A percentile compares a stretch with the other conserved stretches of the same genome.
Conservation (phyloP, 2,329 filamentous ascomycete species). For the Didymella pinodella region DNA sequence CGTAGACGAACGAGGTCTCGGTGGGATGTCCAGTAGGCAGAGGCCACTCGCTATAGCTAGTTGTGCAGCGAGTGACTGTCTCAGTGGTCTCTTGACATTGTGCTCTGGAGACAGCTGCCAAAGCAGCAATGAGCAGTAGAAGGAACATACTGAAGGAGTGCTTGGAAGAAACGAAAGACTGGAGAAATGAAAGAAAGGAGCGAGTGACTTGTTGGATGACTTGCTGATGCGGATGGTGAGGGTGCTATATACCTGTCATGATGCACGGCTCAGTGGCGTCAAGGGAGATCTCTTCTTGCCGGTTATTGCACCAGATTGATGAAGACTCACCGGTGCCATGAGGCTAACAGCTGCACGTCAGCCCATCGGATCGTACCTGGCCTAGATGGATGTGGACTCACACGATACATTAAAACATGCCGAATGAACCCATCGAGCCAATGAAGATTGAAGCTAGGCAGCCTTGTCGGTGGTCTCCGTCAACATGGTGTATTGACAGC, state of each 20-base stretch:
- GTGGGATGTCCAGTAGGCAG: constrained; percentile 21
- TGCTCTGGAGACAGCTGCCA: constrained; percentile 30
- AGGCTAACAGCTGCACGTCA: constrained; percentile 7
- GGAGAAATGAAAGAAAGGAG: constrained; percentile 22
- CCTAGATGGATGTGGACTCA: constrained; percentile 4
- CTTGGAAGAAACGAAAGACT: constrained; percentile 16
- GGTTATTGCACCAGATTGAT: constrained; percentile 3
- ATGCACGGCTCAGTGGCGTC: constrained; percentile 1
- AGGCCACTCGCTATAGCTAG: constrained; percentile 24
- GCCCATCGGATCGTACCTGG: not conserved
- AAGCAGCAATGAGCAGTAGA: constrained; percentile 24
- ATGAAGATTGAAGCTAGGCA: not conserved
- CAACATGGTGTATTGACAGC: constrained; percentile 7
- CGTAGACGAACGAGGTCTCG: constrained; percentile 23
- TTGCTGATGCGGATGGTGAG: not conserved
- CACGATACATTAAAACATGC: constrained; percentile 10
- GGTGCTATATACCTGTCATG: constrained; percentile 7
- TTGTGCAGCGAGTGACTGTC: constrained; percentile 26
- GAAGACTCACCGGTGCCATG: constrained; percentile 5
- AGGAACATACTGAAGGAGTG: constrained; percentile 29
- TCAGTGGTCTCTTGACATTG: constrained; percentile 21
- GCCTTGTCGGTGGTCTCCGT: not conserved
- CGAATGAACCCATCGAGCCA: not conserved
- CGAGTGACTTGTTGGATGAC: constrained; percentile 32
- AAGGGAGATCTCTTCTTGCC: constrained; percentile 10